Base-by-base conservation (phyloP, 345 rosid species). In the Ailanthus altissimus region DNA sequence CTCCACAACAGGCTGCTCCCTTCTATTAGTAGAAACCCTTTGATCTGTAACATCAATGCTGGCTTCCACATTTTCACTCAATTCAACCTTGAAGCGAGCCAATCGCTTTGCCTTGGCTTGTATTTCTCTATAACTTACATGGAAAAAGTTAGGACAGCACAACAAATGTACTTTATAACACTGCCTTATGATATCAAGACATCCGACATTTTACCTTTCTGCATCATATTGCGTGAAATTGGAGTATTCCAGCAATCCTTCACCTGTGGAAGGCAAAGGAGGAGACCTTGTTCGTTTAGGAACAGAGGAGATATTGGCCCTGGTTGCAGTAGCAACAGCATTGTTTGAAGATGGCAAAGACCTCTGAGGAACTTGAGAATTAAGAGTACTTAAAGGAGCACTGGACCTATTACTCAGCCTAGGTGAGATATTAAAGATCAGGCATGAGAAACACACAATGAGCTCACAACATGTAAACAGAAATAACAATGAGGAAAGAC, bases 61-160 rank as follows among this genome's bases (percentile, higher is more conserved):
- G 61, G 23, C 73, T 81, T 85, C 77, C 20, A 77, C 75, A 62
- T 57, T 79, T 65, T 88, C 90, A 77, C 82, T 88, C 80, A 93
- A 79, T 84, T 91, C 98, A 56, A 77, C 83, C 83, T 86, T 93
- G 83, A 93, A 93, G 62, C 98, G 97, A 40, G 91, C 93, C 79
- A 89, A 84, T 67, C 97, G 86, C 85, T 91, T 93, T 49, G 89
- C 97, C 89, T 91, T 93, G 85, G 97, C 97, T 82, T 90, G 89
- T 79, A 85, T 86, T 85, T 93, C 97, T 80, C 98, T 93, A 85
- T 56, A 70, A 68, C 71, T 76, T 59, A 73, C 74, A 73, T 40
- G 56, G 56, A 70, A 64, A 75, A 49, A 43, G 32, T 49, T 28
- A 75, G 72, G 77, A 23, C 67, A 51, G 58, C 14, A 76, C 61